Base-by-base conservation (phyloP, 2,329 filamentous ascomycete genomes). In the Cordyceps farinosa region DNA sequence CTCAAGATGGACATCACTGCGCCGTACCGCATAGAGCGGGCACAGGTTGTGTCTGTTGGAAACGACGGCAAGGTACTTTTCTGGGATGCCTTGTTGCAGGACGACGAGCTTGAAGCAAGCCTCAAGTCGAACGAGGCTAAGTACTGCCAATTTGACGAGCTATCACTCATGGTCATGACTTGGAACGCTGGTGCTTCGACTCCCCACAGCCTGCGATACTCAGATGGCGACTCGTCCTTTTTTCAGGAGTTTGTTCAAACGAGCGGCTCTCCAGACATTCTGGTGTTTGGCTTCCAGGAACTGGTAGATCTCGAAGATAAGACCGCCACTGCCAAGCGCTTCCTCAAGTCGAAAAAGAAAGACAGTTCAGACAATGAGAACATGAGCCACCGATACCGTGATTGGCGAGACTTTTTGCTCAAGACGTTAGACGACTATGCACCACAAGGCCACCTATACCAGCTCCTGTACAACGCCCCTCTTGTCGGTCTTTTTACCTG, bases 101-200 rank as follows among this genome's bases (percentile, higher is more conserved):
- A 97, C 32, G 95, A 98, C 75, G 97, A 92, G 90, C 82, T 98
- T n/a, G 93, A 97, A 76, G 81, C 83, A 42, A 86, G 91, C 66
- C 96, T 99, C 92, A 92, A 96, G 72, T 83, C 84, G 38, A 87
- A 88, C 65, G 93, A 97, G 70, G 81, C 84, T 0, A 85, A 95
- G 55, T 98, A 91, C 72, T 97, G 93, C 78, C 83, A 85, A 34
- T 97, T 98, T 74, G 84, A 92, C 61, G 88, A 96, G 69, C 81
- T 98, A 63, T 89, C 87, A 55, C 88, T 90, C 13, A 80, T 92
- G 44, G 86, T 97, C 32, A 84, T 98, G 80, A 97, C 93, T 0
- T 99, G 95, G 95, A 99, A 99, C 73, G 94, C 93, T 1, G 95
- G 95, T 1, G 95, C 95, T n/a, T 89, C 90, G 17, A 97, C 95